Evolutionary conservation across 1,284 basidiomycete genomes (phyloP), one percentile per base, ranked within the genome.

Genomic region (Salmacisia buchloeana): DNA sequence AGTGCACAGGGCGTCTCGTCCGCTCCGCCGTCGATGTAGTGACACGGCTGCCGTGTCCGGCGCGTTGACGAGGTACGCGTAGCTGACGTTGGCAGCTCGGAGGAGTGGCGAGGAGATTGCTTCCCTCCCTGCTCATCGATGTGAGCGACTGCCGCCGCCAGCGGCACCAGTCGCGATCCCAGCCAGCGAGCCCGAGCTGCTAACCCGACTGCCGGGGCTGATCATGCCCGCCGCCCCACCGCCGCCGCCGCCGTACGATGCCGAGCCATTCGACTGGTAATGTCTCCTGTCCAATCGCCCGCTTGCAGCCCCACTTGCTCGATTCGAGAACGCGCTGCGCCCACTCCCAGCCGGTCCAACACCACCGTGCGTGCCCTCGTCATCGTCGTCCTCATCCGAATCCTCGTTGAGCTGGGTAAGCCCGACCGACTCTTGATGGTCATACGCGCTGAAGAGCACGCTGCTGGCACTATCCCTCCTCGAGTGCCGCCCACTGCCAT

Each of bases 371-470:
- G 29, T 31, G 5, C 25, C 21, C 1, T 27, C 23, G 4, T 52
- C 46, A 29, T 60, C 60, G 23, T 60, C 59, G 7, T 21, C 33
- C 33, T 73, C 70, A 34, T 71, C 69, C 46, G 67, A 67, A 41
- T 69, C 65, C 63, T 73, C 74, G 35, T 74, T 71, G 1, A 76
- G 66, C 46, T 68, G 73, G 34, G 70, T 63, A n/a, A 76, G 52
- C 3, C 69, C 71, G 7, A 75, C 59, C n/a, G 67, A 64, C 66
- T 73, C 73, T 49, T 76, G 69, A 54, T 68, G 66, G 58, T 76
- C 72, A 59, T 74, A 73, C 3, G 72, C 71, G 35, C 67, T 71
- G 69, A 76, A 76, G 31, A 76, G 66, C 18, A 76, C 72, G 13
- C 65, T 67, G 33, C 64, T 67, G 27, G 62, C 67, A 27, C 67